Conservation (phyloP, 2,329 filamentous ascomycete genomes). For the Chalaropsis ovoidea region DNA sequence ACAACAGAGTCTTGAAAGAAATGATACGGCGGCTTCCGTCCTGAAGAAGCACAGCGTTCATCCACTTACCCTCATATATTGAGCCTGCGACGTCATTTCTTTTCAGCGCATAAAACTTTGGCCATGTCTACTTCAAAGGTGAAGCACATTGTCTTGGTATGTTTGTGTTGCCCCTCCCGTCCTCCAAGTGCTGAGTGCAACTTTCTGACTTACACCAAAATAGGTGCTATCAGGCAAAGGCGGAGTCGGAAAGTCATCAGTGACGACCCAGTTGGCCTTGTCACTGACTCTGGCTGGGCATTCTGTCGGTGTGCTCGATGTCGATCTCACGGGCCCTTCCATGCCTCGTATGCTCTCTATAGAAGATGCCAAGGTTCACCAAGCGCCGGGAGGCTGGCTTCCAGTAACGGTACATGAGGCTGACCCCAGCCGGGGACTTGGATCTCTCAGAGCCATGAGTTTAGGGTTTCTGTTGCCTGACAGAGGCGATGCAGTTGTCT, state of each 20-base stretch:
- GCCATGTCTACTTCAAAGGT: slow-evolving; percentile 40
- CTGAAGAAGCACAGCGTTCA: neutral
- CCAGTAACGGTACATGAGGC: slow-evolving; percentile 72
- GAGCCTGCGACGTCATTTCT: neutral
- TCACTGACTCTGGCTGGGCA: slow-evolving; percentile 76
- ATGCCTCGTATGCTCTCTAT: slow-evolving; percentile 92
- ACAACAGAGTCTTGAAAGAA: slow-evolving; percentile 6
- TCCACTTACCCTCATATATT: neutral
- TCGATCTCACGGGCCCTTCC: slow-evolving; percentile 91
- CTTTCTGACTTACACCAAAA: slow-evolving; percentile 16
- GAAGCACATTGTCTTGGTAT: slow-evolving; percentile 66
- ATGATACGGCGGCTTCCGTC: neutral
- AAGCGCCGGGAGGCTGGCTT: slow-evolving; percentile 84
- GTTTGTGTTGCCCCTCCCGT: slow-evolving; percentile 27
- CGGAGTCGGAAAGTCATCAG: slow-evolving; percentile 92
- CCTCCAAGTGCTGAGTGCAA: neutral
- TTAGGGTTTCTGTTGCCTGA: slow-evolving; percentile 79
- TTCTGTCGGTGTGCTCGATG: slow-evolving; percentile 87
- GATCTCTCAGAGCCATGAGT: slow-evolving; percentile 74
- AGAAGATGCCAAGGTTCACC: slow-evolving; percentile 78
- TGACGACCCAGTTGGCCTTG: slow-evolving; percentile 92
- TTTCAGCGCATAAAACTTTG: neutral
- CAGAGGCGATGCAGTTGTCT: slow-evolving; percentile 85
- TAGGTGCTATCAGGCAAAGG: slow-evolving; percentile 89
- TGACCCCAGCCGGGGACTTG: slow-evolving; percentile 42